These are phyloP conservation scores for Exophiala sp. DNA, from an alignment of 2,329 filamentous ascomycete genomes.

Conservation along the genomic window DNA sequence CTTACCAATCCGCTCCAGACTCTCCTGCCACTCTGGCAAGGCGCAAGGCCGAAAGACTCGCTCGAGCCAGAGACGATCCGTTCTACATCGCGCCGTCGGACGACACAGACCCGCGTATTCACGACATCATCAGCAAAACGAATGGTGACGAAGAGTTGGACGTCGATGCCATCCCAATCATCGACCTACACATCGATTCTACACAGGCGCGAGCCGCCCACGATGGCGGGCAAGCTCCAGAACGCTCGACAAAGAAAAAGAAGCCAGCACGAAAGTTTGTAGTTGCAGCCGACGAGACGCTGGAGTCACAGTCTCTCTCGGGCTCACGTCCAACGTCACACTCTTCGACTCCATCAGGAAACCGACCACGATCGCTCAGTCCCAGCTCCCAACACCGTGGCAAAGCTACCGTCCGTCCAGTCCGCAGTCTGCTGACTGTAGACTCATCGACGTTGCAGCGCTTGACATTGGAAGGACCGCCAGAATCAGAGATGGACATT, in stretches of 20 bases:
- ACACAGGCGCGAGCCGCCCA: conserved; percentile 32
- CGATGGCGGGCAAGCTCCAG: not conserved
- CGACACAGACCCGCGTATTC: conserved; percentile 70
- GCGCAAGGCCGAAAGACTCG: conserved; percentile 70
- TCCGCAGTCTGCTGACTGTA: conserved; percentile 72
- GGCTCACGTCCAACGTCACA: conserved; percentile 12
- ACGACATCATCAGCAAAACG: conserved; percentile 41
- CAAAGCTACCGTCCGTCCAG: conserved; percentile 33
- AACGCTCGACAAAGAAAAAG: conserved; percentile 32
- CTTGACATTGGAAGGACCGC: conserved; percentile 62
- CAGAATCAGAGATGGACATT: conserved; percentile 33
- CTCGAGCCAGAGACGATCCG: conserved; percentile 86
- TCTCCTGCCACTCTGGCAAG: conserved; percentile 66
- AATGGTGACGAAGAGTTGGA: conserved; percentile 80
- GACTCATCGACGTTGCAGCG: conserved; percentile 78
- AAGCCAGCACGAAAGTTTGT: conserved; percentile 58
- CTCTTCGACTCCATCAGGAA: conserved; percentile 14
- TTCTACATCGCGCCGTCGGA: conserved; percentile 76
- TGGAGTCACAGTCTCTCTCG: conserved; percentile 50
- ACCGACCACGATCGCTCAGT: conserved; percentile 19
- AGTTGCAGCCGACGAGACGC: conserved; percentile 70
- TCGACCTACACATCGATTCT: conserved; percentile 77
- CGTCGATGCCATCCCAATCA: conserved; percentile 92
- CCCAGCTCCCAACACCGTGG: conserved; percentile 1
- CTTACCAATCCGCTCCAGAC: conserved; percentile 58